Evolutionary conservation across 306 rosid species (phyloP), one percentile per base, ranked within the genome.

Genomic region (Vigna trinervia): DNA sequence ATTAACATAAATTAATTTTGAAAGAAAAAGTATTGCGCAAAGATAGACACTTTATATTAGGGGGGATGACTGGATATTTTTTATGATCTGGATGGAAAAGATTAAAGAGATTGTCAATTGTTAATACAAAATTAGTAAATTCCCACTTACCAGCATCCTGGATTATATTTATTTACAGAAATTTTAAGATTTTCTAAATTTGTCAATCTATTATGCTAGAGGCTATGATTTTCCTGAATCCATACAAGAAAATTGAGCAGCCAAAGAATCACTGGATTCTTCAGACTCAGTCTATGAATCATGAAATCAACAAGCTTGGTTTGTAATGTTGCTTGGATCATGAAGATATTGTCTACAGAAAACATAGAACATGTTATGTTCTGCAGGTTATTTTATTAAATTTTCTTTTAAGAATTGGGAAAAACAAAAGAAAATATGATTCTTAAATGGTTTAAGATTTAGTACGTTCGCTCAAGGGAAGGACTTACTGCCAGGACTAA

Each of bases 21-120:
- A 58, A 53, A 17, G 59, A 8, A 19, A 53, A 53, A 7, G 62
- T 12, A 58, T 26, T 58, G 13, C 5, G 17, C 38, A 58, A 26
- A 26, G 38, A 8, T 23, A 58, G 70, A 64, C 2, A 38, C 26
- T 62, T 64, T 36, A 15, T 64, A 30, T n/a, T 10, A 26, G 68
- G 46, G 23, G 14, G 22, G 68, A 7, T 6, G 68, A 7, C 34
- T 6, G 28, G 26, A 28, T 38, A 38, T 17, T 36, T 17, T 39
- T 64, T 62, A 30, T 62, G 20, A 11, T 62, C 12, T n/a, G 47
- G 69, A 32, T n/a, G 23, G 47, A 32, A n/a, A 32, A 62, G 70
- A 32, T 60, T 14, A 2, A 15, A 15, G 22, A 11, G 12, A 5
- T 34, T 15, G 12, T 14, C 34, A 32, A 6, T 61, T 61, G 46